Evolutionary conservation across 177 flowering plant species (phyloP).

Genomic region (Tripterygium wilfordii): DNA sequence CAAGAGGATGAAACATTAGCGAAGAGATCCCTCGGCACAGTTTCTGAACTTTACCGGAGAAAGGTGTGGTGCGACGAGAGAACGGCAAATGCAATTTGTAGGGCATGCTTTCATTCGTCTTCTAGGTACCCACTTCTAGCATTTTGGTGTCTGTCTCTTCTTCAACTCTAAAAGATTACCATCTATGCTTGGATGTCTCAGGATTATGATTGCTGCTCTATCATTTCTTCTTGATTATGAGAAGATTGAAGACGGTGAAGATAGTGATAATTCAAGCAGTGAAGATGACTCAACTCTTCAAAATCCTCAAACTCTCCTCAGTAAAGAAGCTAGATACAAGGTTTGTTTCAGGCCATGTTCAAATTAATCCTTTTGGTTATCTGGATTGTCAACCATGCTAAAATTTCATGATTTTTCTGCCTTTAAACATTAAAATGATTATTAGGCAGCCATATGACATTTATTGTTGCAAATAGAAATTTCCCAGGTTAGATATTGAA

Average conservation of each 20-base stretch:
- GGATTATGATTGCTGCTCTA: constrained; percentile 80
- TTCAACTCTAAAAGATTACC: background rate
- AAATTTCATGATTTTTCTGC: too few relatives aligned
- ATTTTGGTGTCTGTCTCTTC: background rate
- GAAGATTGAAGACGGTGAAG: constrained; percentile 55
- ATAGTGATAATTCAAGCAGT: constrained; percentile 64
- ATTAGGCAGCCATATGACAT: too few relatives aligned
- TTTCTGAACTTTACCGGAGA: constrained; percentile 82
- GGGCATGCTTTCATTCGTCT: constrained; percentile 75
- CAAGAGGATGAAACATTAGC: constrained; percentile 79
- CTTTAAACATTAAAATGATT: too few relatives aligned
- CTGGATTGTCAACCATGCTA: too few relatives aligned
- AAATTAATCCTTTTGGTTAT: too few relatives aligned
- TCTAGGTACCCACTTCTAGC: constrained; percentile 42
- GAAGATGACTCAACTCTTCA: constrained; percentile 56
- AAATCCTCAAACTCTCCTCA: constrained; percentile 43
- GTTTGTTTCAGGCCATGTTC: constrained; percentile 22
- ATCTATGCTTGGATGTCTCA: too few relatives aligned
- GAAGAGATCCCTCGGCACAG: constrained; percentile 62
- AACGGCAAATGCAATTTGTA: constrained; percentile 85
- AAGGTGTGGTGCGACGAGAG: constrained; percentile 93
- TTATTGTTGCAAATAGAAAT: too few relatives aligned
- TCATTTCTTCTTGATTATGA: constrained; percentile 91
- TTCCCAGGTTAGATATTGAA: too few relatives aligned
- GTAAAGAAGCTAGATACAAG: constrained; percentile 73